Evolutionary conservation across 306 rosid species (phyloP).

Genomic region (Begonia peltatifolia): DNA sequence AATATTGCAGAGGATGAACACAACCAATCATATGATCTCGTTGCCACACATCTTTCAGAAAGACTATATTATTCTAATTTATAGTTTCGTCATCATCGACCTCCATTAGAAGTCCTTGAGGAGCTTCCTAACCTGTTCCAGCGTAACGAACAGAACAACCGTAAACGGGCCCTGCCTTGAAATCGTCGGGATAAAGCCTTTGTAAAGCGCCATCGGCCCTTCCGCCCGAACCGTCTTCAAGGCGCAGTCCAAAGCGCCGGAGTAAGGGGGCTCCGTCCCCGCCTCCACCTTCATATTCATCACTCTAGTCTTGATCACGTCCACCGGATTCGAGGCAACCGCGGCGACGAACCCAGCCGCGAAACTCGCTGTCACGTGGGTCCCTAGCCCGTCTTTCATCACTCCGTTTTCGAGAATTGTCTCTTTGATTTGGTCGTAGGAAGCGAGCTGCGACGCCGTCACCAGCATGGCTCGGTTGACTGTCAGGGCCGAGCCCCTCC

Average conservation of each 20-base stretch:
- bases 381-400: constrained; percentile 9
- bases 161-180: constrained; percentile 12
- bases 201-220: constrained; percentile 9
- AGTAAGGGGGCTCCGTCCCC: constrained; percentile 6
- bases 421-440: constrained; percentile 11
- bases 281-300: constrained; percentile 13
- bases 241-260: constrained; percentile 9
- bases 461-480: constrained; percentile 10
- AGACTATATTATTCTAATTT: no score
- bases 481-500: neutral
- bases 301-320: constrained; percentile 9
- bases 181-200: constrained; percentile 11
- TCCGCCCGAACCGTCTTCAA: constrained; percentile 7
- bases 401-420: constrained; percentile 7
- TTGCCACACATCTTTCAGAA: no score
- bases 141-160: constrained; percentile 5
- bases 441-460: constrained; percentile 7
- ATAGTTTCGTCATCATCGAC: neutral
- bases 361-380: constrained; percentile 11
- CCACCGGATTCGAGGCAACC: constrained; percentile 7
- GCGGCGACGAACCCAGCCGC: constrained; percentile 6
- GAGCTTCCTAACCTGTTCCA: constrained; percentile 9
- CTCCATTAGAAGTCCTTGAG: constrained; percentile 7
- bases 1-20: no score
- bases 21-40: no score